phyloP scores from a whole-genome alignment of 345 rosid species.

The Gossypium ekmanianum region DNA sequence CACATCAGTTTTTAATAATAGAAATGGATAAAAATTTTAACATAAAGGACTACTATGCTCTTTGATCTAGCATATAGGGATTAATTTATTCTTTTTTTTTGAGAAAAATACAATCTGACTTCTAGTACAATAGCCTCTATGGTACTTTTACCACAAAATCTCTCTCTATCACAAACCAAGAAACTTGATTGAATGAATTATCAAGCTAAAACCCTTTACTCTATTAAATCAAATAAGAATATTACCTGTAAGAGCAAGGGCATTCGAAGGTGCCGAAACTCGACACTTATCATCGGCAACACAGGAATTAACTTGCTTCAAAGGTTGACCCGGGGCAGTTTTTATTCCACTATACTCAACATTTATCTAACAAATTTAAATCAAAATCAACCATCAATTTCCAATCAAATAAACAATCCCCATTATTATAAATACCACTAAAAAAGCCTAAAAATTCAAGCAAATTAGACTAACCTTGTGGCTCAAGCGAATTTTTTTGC shows the following conservation, averaged over 20 bases:
- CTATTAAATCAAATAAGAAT: neutral
- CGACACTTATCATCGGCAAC: conserved; percentile 27
- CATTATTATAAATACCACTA: neutral
- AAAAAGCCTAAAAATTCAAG: neutral
- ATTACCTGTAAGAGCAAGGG: conserved; percentile 74
- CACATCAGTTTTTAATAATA: too few relatives aligned
- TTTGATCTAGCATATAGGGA: too few relatives aligned
- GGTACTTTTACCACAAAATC: neutral
- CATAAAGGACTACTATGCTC: too few relatives aligned
- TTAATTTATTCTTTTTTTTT: too few relatives aligned
- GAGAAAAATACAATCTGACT: too few relatives aligned
- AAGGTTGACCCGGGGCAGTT: conserved; percentile 35
- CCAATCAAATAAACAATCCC: neutral
- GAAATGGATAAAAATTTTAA: too few relatives aligned
- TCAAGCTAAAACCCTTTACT: neutral
- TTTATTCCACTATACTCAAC: conserved; percentile 52
- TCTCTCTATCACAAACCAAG: neutral
- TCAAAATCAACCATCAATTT: neutral
- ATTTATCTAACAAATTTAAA: conserved; percentile 40
- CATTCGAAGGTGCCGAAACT: conserved; percentile 40
- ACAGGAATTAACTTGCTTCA: conserved; percentile 33
- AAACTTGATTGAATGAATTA: neutral
- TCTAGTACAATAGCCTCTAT: too few relatives aligned
- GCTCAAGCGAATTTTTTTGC: conserved; percentile 74
- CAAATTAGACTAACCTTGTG: conserved; percentile 59